Conservation (phyloP, 768 basidiomycete species). For the Russula lepida region DNA sequence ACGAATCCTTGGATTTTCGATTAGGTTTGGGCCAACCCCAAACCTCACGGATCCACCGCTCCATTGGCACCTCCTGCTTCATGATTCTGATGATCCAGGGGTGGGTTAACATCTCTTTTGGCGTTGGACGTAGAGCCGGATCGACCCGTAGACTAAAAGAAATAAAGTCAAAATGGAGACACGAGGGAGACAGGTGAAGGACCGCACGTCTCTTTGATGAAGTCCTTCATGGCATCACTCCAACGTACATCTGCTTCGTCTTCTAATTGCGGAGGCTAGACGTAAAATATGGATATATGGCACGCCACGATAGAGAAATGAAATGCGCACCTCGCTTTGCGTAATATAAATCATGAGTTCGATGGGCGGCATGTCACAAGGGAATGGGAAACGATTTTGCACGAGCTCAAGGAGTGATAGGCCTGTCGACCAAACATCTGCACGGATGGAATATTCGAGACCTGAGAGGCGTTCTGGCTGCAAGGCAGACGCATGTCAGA, state of each 20-base stretch:
- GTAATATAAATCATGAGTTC: constrained; percentile 91
- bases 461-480: constrained; percentile 94
- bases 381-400: constrained; percentile 92
- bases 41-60: constrained; percentile 76
- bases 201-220: constrained; percentile 75
- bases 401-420: constrained; percentile 91
- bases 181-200: constrained; percentile 7
- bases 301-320: constrained; percentile 17
- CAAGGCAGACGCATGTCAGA: constrained; percentile 19
- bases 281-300: constrained; percentile 19
- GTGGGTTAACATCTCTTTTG: constrained; percentile 74
- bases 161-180: constrained; percentile 1
- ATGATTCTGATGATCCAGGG: constrained; percentile 74
- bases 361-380: constrained; percentile 84
- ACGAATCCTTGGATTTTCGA: constrained; percentile 27
- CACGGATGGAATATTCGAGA: constrained; percentile 84
- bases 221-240: constrained; percentile 85
- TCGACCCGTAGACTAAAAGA: constrained; percentile 58
- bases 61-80: constrained; percentile 82
- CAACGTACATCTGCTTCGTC: constrained; percentile 62
- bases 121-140: constrained; percentile 61
- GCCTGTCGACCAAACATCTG: constrained; percentile 98
- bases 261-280: constrained; percentile 71
- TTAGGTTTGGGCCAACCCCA: constrained; percentile 64
- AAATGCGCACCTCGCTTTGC: constrained; percentile 52